phyloP scores from a whole-genome alignment of 2,329 filamentous ascomycete species.

The Chrysosporium queenslandicum region DNA sequence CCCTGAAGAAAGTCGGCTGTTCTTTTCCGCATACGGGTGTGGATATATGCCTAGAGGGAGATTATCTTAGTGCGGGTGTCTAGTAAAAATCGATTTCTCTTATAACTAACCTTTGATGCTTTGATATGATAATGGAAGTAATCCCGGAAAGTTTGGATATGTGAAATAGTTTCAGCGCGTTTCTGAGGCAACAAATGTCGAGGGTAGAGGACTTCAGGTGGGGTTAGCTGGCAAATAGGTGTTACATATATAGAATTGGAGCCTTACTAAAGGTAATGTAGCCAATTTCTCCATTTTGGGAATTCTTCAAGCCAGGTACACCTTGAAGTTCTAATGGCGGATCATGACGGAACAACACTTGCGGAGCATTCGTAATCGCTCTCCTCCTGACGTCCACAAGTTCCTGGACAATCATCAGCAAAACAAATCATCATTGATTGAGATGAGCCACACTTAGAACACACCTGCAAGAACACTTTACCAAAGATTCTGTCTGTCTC shows the following conservation, averaged over 20 bases:
- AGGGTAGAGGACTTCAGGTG: constrained; percentile 66
- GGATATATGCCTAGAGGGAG: constrained; percentile 68
- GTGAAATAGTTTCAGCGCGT: constrained; percentile 90
- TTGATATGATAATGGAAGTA: constrained; percentile 99
- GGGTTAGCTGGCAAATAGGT: constrained; percentile 14
- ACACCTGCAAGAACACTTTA: constrained; percentile 82
- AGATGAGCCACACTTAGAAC: background rate
- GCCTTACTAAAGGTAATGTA: constrained; percentile 91
- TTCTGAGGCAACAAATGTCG: constrained; percentile 84
- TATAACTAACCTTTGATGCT: constrained; percentile 66
- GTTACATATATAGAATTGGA: background rate
- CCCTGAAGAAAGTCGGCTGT: constrained; percentile 98
- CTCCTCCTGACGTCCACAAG: constrained; percentile 92
- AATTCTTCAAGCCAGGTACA: constrained; percentile 68
- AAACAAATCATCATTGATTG: background rate
- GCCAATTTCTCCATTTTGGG: constrained; percentile 74
- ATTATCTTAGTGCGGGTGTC: background rate
- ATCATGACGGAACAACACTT: constrained; percentile 92
- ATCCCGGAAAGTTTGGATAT: constrained; percentile 99
- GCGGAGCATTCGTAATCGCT: constrained; percentile 91
- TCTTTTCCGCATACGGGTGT: constrained; percentile 93
- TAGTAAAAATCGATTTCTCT: background rate
- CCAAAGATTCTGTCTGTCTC: constrained; percentile 96
- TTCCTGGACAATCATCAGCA: constrained; percentile 43
- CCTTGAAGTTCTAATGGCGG: constrained; percentile 83